Percentiles rank a stretch among this genome's conserved stretches.
phyloP scores from a whole-genome alignment of 2,329 filamentous ascomycete species.

The Thielaviopsis populi region DNA sequence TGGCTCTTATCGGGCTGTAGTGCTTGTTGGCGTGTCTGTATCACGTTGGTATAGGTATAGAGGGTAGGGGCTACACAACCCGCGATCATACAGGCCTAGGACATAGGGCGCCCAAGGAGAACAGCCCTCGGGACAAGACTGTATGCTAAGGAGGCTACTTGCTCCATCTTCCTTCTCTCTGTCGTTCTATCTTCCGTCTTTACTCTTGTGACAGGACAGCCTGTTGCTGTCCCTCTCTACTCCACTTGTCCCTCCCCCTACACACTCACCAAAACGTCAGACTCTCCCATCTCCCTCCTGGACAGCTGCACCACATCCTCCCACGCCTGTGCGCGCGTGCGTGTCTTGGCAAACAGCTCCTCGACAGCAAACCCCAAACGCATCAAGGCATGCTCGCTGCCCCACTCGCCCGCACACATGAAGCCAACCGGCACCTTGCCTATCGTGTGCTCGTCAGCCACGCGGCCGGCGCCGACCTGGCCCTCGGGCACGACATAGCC shows the following conservation, averaged over 20 bases:
- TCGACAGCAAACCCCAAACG: slow-evolving; percentile 35
- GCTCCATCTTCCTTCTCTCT: neutral
- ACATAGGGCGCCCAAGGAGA: too few species aligned
- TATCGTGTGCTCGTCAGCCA: slow-evolving; percentile 21
- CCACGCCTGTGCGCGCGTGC: slow-evolving; percentile 28
- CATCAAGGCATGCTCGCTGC: slow-evolving; percentile 33
- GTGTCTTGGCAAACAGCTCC: slow-evolving; percentile 25
- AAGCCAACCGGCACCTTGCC: slow-evolving; percentile 37
- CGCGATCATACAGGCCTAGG: neutral
- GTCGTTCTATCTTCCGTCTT: neutral
- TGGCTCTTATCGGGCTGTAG: neutral
- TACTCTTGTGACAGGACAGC: neutral
- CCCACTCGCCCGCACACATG: slow-evolving; percentile 43
- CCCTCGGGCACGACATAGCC: slow-evolving; percentile 30
- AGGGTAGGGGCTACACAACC: neutral
- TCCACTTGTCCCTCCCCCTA: neutral
- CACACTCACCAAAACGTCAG: neutral
- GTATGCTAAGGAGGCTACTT: neutral
- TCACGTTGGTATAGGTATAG: neutral
- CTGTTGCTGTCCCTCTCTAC: neutral
- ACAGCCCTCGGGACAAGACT: too few species aligned
- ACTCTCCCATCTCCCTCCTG: slow-evolving; percentile 18
- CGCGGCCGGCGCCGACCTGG: slow-evolving; percentile 21
- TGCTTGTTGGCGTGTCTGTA: neutral
- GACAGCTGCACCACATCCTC: slow-evolving; percentile 31